Percentiles rank a stretch among this genome's conserved stretches.
Evolutionary conservation across 805 yeast genomes (phyloP).

Genomic region (Yamadazyma nakazawae): DNA sequence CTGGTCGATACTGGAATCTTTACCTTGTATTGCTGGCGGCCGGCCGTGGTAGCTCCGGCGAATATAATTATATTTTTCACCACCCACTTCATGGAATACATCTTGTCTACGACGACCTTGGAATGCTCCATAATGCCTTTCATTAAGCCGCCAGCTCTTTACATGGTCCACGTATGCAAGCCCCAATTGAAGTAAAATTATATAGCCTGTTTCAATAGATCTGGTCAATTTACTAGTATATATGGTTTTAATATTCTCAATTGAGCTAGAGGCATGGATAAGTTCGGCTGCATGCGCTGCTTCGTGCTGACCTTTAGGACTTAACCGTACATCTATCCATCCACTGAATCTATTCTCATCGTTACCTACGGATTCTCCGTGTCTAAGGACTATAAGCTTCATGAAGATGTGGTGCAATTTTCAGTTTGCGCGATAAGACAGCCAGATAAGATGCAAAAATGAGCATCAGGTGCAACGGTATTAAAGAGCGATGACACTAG

Average conservation of each 20-base stretch:
- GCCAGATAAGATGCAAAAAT: neutral
- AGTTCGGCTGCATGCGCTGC: slow-evolving; percentile 39
- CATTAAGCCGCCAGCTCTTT: slow-evolving; percentile 42
- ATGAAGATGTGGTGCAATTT: neutral
- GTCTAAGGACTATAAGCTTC: slow-evolving; percentile 41
- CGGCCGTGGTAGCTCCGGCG: slow-evolving; percentile 36
- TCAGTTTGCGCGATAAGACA: neutral
- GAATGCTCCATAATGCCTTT: slow-evolving; percentile 42
- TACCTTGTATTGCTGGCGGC: slow-evolving; percentile 30
- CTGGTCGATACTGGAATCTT: slow-evolving; percentile 34
- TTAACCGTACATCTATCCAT: slow-evolving; percentile 43
- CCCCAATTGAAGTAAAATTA: slow-evolving; percentile 29
- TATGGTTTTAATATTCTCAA: slow-evolving; percentile 24
- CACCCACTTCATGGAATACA: slow-evolving; percentile 33
- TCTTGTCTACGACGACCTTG: slow-evolving; percentile 40
- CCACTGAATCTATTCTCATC: slow-evolving; percentile 44
- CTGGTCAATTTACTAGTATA: slow-evolving; percentile 40
- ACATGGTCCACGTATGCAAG: slow-evolving; percentile 36
- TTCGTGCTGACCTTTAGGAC: slow-evolving; percentile 35
- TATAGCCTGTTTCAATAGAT: slow-evolving; percentile 40
- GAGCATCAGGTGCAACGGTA: no score
- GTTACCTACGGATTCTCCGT: slow-evolving; percentile 44
- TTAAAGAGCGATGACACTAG: no score
- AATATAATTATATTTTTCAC: slow-evolving; percentile 36
- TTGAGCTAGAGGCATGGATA: slow-evolving; percentile 16